A percentile compares a stretch with the other conserved stretches of the same genome.
Evolutionary conservation across 2,329 filamentous ascomycete species (phyloP).

Genomic region (Colletotrichum chrysophilum): DNA sequence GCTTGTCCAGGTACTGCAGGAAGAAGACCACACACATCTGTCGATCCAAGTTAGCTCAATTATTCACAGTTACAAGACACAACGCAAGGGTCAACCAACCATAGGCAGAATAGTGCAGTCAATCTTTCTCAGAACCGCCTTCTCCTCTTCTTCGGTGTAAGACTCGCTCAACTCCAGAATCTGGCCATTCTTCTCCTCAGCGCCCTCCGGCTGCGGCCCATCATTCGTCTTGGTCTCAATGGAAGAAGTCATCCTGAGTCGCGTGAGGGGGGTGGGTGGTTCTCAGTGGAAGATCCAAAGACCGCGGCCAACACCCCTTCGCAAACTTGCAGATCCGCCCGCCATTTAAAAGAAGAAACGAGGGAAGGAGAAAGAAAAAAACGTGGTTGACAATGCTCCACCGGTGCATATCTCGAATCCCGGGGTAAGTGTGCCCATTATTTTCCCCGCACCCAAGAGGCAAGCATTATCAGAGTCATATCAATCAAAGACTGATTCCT

Average conservation of each 20-base stretch:
- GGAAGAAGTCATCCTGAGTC: neutral
- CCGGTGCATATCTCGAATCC: neutral
- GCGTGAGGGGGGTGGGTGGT: neutral
- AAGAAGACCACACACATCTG: conserved; percentile 48
- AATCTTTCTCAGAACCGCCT: conserved; percentile 34
- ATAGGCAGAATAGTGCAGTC: conserved; percentile 35
- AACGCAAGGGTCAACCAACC: conserved; percentile 18
- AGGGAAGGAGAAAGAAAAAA: neutral
- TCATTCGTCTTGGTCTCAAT: neutral
- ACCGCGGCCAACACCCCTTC: neutral
- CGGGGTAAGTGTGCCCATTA: neutral
- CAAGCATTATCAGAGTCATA: neutral
- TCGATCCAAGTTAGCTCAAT: neutral
- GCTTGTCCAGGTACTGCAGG: conserved; percentile 52
- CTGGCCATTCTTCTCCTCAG: conserved; percentile 21
- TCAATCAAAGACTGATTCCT: neutral
- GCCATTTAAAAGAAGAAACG: neutral
- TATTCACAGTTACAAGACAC: neutral
- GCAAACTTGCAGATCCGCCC: neutral
- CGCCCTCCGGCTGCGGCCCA: neutral
- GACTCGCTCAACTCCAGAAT: conserved; percentile 21
- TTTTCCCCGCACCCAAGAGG: conserved; percentile 8
- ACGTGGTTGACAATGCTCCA: neutral
- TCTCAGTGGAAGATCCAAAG: neutral
- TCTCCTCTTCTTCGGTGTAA: conserved; percentile 35